Base-by-base conservation (phyloP, 2,329 filamentous ascomycete species). In the Calonectria honghensis region DNA sequence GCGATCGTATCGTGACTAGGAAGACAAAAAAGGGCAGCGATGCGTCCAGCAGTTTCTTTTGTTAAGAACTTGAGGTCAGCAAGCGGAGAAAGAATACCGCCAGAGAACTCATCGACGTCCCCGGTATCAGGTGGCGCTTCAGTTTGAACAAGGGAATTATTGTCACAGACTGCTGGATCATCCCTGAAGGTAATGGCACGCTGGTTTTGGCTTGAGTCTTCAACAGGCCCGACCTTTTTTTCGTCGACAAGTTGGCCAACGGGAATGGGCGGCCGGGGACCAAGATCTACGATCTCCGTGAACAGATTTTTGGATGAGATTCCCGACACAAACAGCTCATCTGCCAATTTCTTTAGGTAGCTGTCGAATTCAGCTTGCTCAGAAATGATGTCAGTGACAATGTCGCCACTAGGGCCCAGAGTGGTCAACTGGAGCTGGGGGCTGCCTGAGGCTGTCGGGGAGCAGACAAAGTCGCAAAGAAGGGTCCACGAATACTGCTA, bases 401-500 rank as follows among this genome's bases (percentile, higher is more conserved):
- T 63, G 29, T 63, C 57, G 24, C 57, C 35, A 18, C 27, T 39
- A 10, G 39, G 14, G 20, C 32, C 37, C n/a, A 14, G 35, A 27
- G 24, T 41, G 24, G 32, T 63, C 37, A 63, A 20, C 24, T 41
- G 57, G 10, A 63, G 37, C 57, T 29, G 35, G 27, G 57, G 24
- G 13, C 27, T 13, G n/a, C 57, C 24, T 3, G 35, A 18, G 16
- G 24, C 35, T 5, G 13, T 29, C 2, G 35, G 57, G 16, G 35
- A 63, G 35, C 57, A 29, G 57, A 63, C 37, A 29, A 41, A 63
- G 24, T 41, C 57, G 57, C 35, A 63, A 41, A 63, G 32, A 24
- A 63, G 57, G 24, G n/a, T 20, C 57, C 57, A 63, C 29, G 57
- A 63, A 63, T 63, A 63, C 18, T 63, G 35, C 57, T 63, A 37